A percentile compares a stretch with the other conserved stretches of the same genome.
Conservation (phyloP, 2,329 filamentous ascomycete species). For the Waltergamsia citrina region DNA sequence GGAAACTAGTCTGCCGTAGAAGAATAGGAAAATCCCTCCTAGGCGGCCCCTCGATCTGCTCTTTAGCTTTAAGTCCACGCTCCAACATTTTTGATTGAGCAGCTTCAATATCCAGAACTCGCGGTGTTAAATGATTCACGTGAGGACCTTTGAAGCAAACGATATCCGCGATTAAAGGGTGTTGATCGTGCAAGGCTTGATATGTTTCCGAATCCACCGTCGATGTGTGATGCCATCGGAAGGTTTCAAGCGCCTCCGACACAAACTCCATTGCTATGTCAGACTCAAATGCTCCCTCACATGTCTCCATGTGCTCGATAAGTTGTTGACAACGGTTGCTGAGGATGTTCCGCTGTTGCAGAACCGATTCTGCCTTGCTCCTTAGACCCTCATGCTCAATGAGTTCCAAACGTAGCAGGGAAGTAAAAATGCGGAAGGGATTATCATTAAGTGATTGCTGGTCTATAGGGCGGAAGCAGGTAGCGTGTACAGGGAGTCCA, state of each 20-base stretch:
- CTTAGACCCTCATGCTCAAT: constrained; percentile 29
- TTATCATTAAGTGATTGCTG: constrained; percentile 23
- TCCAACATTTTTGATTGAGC: constrained; percentile 31
- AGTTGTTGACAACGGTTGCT: neutral
- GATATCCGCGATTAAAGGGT: constrained; percentile 38
- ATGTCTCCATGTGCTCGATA: constrained; percentile 16
- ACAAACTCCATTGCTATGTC: constrained; percentile 26
- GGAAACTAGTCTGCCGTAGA: constrained; percentile 43
- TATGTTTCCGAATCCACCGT: constrained; percentile 31
- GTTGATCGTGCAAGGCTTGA: constrained; percentile 25
- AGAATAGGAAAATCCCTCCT: constrained; percentile 31
- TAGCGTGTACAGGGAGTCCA: constrained; percentile 38
- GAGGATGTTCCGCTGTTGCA: neutral
- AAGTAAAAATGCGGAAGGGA: constrained; percentile 29
- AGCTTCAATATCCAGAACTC: constrained; percentile 35
- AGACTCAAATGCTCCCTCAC: neutral
- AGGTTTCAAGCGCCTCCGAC: constrained; percentile 30
- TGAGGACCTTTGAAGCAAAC: constrained; percentile 30
- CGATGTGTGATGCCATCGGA: constrained; percentile 34
- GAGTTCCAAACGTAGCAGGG: constrained; percentile 28
- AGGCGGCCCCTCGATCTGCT: constrained; percentile 41
- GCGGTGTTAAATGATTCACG: constrained; percentile 44
- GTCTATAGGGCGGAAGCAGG: constrained; percentile 33
- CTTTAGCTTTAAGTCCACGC: constrained; percentile 31
- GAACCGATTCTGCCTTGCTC: too few relatives aligned